Conservation (phyloP, 768 basidiomycete genomes). For the Trametes gibbosa region DNA sequence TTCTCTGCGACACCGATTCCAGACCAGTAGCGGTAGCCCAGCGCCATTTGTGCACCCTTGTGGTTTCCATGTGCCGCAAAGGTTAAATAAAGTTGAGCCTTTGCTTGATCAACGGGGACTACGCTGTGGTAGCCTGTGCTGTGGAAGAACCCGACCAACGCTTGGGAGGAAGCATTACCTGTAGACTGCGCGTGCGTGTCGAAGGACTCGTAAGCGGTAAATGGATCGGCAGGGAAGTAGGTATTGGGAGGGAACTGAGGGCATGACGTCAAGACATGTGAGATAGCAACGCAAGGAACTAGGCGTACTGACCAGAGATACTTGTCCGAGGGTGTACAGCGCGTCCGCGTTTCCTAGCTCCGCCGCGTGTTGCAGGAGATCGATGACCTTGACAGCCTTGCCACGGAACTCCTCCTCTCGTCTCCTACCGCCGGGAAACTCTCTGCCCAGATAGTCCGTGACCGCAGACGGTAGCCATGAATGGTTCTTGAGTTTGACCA, state of each 20-base stretch:
- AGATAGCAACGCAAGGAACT: neutral
- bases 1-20: conserved; percentile 90
- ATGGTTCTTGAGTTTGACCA: conserved; percentile 61
- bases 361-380: conserved; percentile 76
- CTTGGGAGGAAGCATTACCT: conserved; percentile 86
- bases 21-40: conserved; percentile 94
- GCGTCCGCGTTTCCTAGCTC: conserved; percentile 78
- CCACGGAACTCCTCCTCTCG: conserved; percentile 65
- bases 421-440: conserved; percentile 38
- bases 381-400: conserved; percentile 79
- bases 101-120: conserved; percentile 65
- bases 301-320: conserved; percentile 58
- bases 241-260: conserved; percentile 69
- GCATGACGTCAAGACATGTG: neutral
- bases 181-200: conserved; percentile 59
- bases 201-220: conserved; percentile 62
- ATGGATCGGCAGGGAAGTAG: conserved; percentile 60
- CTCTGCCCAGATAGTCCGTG: conserved; percentile 41
- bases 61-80: conserved; percentile 89
- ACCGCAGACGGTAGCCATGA: conserved; percentile 46
- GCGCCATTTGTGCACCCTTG: conserved; percentile 86
- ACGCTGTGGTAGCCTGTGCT: conserved; percentile 76
- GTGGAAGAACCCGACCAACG: conserved; percentile 83
- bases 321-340: conserved; percentile 59
- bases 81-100: conserved; percentile 89